Evolutionary conservation across 2,329 filamentous ascomycete genomes (phyloP).

Genomic region (Scedosporium aurantiacum): DNA sequence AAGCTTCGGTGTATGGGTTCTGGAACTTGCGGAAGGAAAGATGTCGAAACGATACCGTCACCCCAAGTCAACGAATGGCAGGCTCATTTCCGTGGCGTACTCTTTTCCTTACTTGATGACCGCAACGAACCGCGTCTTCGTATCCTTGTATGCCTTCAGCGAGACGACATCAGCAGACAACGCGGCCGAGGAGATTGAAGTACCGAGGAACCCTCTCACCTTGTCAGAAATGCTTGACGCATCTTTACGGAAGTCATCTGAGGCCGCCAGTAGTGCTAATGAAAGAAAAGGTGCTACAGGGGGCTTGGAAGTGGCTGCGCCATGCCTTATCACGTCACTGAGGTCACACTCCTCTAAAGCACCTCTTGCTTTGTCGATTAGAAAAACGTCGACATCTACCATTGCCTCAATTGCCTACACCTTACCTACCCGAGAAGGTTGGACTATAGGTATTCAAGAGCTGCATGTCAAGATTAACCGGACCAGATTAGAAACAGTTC

Average conservation of each 20-base stretch:
- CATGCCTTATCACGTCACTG: conserved; percentile 59
- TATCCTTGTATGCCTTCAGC: conserved; percentile 64
- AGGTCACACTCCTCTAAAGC: conserved; percentile 69
- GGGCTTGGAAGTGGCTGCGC: conserved; percentile 12
- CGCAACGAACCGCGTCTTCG: conserved; percentile 60
- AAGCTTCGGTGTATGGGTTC: conserved; percentile 56
- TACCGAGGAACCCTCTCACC: neutral
- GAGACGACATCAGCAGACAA: neutral
- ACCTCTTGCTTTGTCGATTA: conserved; percentile 72
- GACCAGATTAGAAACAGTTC: conserved; percentile 12
- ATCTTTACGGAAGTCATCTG: neutral
- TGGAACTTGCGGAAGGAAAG: conserved; percentile 32
- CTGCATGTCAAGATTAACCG: conserved; percentile 42
- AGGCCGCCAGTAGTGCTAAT: neutral
- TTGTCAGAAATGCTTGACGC: neutral
- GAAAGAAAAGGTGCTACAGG: neutral
- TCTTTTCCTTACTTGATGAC: conserved; percentile 67
- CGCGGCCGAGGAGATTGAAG: neutral
- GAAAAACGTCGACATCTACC: conserved; percentile 50
- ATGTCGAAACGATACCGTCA: conserved; percentile 48
- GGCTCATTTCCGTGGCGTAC: conserved; percentile 59
- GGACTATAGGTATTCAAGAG: conserved; percentile 89
- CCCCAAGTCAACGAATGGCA: conserved; percentile 49
- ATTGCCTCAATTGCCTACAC: conserved; percentile 84
- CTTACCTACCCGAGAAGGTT: conserved; percentile 66